Evolutionary conservation across 352 stramenopile genomes (phyloP).

Genomic region (Phytopythium aichiense): DNA sequence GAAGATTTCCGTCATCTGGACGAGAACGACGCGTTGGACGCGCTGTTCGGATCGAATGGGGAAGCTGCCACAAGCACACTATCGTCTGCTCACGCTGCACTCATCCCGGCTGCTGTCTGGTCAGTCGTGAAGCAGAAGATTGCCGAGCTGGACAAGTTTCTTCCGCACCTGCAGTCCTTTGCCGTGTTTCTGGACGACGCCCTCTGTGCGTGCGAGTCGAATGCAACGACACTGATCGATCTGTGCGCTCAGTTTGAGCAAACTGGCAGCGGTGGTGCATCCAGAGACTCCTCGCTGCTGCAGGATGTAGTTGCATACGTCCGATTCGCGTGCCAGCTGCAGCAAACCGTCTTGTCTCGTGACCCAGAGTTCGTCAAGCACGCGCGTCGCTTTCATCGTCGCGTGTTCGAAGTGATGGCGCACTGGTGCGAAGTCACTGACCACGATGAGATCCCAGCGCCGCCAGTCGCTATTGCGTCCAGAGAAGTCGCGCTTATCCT

Average conservation of each 20-base stretch:
- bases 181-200: constrained; percentile 21
- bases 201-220: constrained; percentile 32
- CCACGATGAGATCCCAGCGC: constrained; percentile 21
- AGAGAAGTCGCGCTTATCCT: constrained; percentile 52
- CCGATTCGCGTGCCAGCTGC: constrained; percentile 16
- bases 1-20: neutral
- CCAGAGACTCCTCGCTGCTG: constrained; percentile 5
- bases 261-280: neutral
- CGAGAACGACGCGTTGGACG: neutral
- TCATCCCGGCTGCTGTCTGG: neutral
- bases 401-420: constrained; percentile 30
- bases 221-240: constrained; percentile 20
- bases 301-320: constrained; percentile 18
- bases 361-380: constrained; percentile 16
- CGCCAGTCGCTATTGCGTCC: constrained; percentile 52
- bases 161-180: constrained; percentile 37
- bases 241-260: constrained; percentile 22
- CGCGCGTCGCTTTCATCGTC: constrained; percentile 23
- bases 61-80: neutral
- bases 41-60: neutral
- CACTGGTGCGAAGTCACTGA: constrained; percentile 43
- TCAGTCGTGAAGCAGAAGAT: constrained; percentile 9
- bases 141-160: constrained; percentile 29
- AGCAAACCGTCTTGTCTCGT: constrained; percentile 3
- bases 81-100: neutral